A percentile compares a stretch with the other conserved stretches of the same genome.
Evolutionary conservation across 2,329 filamentous ascomycete species (phyloP).

Genomic region (Aspergillus neotritici): DNA sequence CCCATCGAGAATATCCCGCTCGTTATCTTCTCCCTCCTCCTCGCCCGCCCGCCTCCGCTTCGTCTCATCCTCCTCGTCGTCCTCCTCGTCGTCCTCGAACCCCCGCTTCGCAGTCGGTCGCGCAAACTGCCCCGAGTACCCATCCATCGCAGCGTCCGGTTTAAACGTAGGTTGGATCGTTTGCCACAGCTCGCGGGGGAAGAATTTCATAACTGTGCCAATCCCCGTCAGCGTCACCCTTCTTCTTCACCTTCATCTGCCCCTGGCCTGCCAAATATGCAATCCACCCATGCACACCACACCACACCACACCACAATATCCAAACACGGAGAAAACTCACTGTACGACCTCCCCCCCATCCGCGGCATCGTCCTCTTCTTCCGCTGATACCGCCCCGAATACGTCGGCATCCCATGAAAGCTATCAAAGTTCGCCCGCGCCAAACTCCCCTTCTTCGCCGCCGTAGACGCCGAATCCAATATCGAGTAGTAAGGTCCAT

Average conservation of each 20-base stretch:
- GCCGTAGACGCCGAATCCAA: conserved; percentile 38
- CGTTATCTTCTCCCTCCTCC: conserved; percentile 35
- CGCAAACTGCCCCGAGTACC: conserved; percentile 19
- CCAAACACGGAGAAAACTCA: conserved; percentile 30
- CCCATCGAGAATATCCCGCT: conserved; percentile 37
- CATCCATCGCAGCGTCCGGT: conserved; percentile 28
- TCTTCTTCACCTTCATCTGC: neutral
- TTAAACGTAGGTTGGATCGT: conserved; percentile 47
- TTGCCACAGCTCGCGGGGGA: conserved; percentile 54
- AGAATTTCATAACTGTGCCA: conserved; percentile 49
- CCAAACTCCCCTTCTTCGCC: conserved; percentile 40
- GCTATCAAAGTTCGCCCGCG: conserved; percentile 51
- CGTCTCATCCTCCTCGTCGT: conserved; percentile 26
- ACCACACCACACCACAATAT: neutral
- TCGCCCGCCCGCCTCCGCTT: conserved; percentile 33
- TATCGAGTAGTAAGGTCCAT: conserved; percentile 56
- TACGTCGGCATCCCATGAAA: conserved; percentile 59
- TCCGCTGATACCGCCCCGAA: conserved; percentile 53
- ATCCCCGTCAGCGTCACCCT: neutral
- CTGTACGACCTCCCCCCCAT: conserved; percentile 51
- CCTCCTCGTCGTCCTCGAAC: conserved; percentile 44
- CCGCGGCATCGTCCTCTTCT: conserved; percentile 50
- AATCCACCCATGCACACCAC: neutral
- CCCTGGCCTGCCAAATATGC: neutral
- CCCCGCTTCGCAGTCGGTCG: conserved; percentile 30